Evolutionary conservation across 2,329 filamentous ascomycete genomes (phyloP), one percentile per base, ranked within the genome.

Genomic region (Colletotrichum viniferum): DNA sequence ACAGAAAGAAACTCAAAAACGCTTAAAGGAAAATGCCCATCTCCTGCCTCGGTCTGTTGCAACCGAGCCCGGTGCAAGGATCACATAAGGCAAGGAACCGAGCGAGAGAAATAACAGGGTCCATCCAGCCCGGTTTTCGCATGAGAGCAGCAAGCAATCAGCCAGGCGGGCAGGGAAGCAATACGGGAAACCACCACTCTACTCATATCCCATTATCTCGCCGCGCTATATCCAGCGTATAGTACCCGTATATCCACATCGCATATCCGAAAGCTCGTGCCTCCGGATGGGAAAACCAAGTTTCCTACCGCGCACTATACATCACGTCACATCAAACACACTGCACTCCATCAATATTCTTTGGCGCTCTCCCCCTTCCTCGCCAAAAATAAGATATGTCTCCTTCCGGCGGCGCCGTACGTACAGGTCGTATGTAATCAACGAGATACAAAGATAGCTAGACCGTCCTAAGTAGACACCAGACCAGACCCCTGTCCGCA

Each of bases 21-120:
- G 58, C 48, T 38, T 34, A 65, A 34, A 43, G 38, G 38, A 21
- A 48, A n/a, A 48, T 48, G 38, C 62, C 62, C 30, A 72, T 32
- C 28, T 24, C 62, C 55, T 48, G 67, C 55, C 63, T 73, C 69
- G 73, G 73, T 52, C 63, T 68, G 63, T 24, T 32, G 56, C 16
- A 75, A 68, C 73, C 69, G 73, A 73, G 73, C 26, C n/a, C 18
- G 38, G 38, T 48, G 36, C 72, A 62, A 73, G 69, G 43, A 38
- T 73, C 43, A 32, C 36, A 34, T n/a, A 48, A 61, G 68, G 56
- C 30, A 16, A 13, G n/a, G 30, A 32, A 26, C 43, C 7, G 43
- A n/a, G 48, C 14, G 10, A 43, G 32, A n/a, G 30, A 32, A 48
- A 48, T 48, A 48, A 48, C 38, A 48, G 38, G 38, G 38, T 48